Conservation (phyloP, 225 moss, liverwort and hornwort species). For the Sphagnum tenellum region DNA sequence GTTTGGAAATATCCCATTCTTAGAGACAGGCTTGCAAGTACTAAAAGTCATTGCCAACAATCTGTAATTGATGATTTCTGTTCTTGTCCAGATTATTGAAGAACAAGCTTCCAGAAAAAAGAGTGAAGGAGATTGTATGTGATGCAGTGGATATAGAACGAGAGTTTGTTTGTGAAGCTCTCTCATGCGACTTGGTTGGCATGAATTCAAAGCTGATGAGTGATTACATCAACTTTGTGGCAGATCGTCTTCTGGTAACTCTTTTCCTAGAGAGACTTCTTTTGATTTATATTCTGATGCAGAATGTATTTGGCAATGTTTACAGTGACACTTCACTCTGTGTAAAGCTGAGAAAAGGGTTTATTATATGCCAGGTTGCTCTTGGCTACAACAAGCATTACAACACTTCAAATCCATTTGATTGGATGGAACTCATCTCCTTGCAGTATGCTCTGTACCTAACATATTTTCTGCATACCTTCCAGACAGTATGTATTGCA, state of each 20-base stretch:
- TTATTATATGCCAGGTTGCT: constrained; percentile 26
- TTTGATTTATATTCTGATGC: not conserved
- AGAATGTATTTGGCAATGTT: not conserved
- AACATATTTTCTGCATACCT: too few relatives aligned
- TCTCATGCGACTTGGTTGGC: constrained; percentile 79
- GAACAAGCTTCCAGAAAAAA: constrained; percentile 53
- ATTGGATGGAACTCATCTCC: constrained; percentile 94
- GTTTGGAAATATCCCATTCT: too few relatives aligned
- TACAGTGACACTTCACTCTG: not conserved
- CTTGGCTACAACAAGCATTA: constrained; percentile 66
- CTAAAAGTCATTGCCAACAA: too few relatives aligned
- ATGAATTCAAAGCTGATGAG: constrained; percentile 87
- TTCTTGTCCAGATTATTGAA: constrained; percentile 43
- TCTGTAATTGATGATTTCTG: not conserved
- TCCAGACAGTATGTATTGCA: too few relatives aligned
- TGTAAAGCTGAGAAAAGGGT: not conserved
- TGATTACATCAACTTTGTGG: constrained; percentile 86
- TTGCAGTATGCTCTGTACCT: constrained; percentile 50
- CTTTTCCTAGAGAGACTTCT: constrained; percentile 5
- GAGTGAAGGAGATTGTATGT: constrained; percentile 58
- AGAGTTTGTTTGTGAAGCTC: constrained; percentile 82
- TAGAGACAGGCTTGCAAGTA: too few relatives aligned
- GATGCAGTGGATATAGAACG: constrained; percentile 84
- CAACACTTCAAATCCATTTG: constrained; percentile 66
- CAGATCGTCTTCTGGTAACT: constrained; percentile 71